Evolutionary conservation across 176 grass and related monocot species (phyloP), one percentile per base, ranked within the genome.

Genomic region (Dactylis glomerata): DNA sequence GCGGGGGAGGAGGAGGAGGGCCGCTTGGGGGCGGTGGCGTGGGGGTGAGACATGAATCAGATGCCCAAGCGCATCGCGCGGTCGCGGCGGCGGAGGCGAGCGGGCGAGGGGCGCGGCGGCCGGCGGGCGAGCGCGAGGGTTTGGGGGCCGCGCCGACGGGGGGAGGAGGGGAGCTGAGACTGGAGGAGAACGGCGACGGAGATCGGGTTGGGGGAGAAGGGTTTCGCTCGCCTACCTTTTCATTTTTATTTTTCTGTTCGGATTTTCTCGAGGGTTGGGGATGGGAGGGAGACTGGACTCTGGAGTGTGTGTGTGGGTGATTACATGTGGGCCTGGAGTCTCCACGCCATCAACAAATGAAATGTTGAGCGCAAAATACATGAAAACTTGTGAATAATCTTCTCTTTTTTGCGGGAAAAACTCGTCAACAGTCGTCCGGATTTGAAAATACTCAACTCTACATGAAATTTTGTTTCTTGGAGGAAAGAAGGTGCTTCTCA

Each of bases 21-120:
- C 80, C 88, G 88, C 88, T 90, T 90, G 56, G 88, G 81, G 88
- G 84, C 52, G 77, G 87, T 44, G 42, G 78, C 75, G 85, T 62
- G 85, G 89, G 89, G 75, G 76, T 91, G 89, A 87, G 89, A 91
- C 88, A 90, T 90, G 88, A 90, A 90, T 92, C 78, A 93, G 49
- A 81, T 41, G 67, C 55, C 26, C 66, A 83, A 61, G 82, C 19
- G 88, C 85, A 93, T 90, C 82, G 85, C 82, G 78, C 57, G 62
- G 79, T 20, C 14, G 70, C 30, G 77, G 37, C 67, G 55, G 45
- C 30, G 30, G 54, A 33, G 40, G 73, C n/a, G 45, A 3, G 17
- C 5, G 36, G 24, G 34, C 52, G 52, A 27, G 71, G 22, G 15
- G 45, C 0, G 66, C 73, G 66, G 84, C n/a, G 36, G 67, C 80